Percentiles rank a stretch among this genome's conserved stretches.
Conservation (phyloP, 164 flowering plant species). For the Vitis labrusca region DNA sequence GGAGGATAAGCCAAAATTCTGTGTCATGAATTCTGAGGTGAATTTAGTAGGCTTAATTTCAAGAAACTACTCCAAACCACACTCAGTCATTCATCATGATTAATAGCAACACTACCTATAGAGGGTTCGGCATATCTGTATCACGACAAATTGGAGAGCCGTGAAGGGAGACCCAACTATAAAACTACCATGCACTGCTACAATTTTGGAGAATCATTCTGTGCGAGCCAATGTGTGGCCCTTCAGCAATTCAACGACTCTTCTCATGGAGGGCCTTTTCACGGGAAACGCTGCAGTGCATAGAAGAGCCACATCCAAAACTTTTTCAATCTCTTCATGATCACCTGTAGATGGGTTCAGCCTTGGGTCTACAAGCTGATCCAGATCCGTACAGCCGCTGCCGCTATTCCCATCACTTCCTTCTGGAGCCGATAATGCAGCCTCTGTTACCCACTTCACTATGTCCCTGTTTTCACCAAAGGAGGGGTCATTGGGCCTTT, state of each 20-base stretch:
- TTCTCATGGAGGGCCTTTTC: conserved; percentile 74
- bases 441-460: conserved; percentile 66
- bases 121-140: too few relatives aligned
- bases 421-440: conserved; percentile 17
- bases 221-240: conserved; percentile 11
- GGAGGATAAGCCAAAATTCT: neutral
- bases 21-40: too few relatives aligned
- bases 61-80: neutral
- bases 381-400: conserved; percentile 10
- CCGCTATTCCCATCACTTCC: neutral
- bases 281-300: conserved; percentile 61
- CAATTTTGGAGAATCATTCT: neutral
- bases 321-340: conserved; percentile 44
- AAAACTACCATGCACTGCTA: neutral
- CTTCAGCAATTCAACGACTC: conserved; percentile 61
- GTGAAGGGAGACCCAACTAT: too few relatives aligned
- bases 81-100: too few relatives aligned
- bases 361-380: conserved; percentile 47
- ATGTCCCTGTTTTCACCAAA: conserved; percentile 57
- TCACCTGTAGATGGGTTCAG: conserved; percentile 30
- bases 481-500: conserved; percentile 49
- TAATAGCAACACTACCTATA: too few relatives aligned
- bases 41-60: too few relatives aligned
- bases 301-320: conserved; percentile 56
- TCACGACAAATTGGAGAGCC: too few relatives aligned